Percentiles rank a stretch among this genome's conserved stretches.
phyloP scores from a whole-genome alignment of 352 stramenopile species.

The Phytopythium chamaehyphon region DNA sequence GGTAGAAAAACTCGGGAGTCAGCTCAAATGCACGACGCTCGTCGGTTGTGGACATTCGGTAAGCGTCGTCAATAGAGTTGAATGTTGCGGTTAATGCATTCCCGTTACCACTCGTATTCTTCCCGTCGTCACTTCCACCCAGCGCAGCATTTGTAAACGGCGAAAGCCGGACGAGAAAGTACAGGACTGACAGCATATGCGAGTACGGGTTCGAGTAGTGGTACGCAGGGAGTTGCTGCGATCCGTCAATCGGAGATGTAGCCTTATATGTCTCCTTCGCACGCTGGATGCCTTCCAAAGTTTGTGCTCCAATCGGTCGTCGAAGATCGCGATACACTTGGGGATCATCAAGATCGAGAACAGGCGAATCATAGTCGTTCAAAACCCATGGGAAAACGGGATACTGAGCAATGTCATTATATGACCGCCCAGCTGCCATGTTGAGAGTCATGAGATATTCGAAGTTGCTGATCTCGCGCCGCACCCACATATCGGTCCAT shows the following conservation, averaged over 20 bases:
- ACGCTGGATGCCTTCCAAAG: constrained; percentile 32
- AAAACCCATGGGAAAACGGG: constrained; percentile 98
- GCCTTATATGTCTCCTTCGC: constrained; percentile 41
- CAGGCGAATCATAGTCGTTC: constrained; percentile 91
- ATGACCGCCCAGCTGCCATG: constrained; percentile 92
- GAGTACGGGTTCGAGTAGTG: constrained; percentile 75
- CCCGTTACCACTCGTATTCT: constrained; percentile 1
- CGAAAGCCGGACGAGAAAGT: constrained; percentile 65
- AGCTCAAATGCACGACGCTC: constrained; percentile 67
- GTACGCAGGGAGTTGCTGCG: constrained; percentile 57
- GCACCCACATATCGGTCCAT: constrained; percentile 85
- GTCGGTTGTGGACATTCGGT: constrained; percentile 46
- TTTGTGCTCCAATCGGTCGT: constrained; percentile 95
- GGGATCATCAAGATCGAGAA: constrained; percentile 92
- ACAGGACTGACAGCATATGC: constrained; percentile 68
- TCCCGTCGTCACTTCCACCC: constrained; percentile 11
- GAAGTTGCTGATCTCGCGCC: constrained; percentile 90
- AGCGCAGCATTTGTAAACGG: constrained; percentile 58
- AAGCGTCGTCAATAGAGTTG: constrained; percentile 60
- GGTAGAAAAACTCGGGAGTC: constrained; percentile 78
- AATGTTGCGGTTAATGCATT: constrained; percentile 28
- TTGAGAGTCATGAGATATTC: constrained; percentile 98
- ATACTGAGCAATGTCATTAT: constrained; percentile 98
- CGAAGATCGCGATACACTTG: constrained; percentile 94
- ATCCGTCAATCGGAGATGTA: constrained; percentile 20